phyloP scores from a whole-genome alignment of 140 eudicot species.

The Oenanthe javanica region DNA sequence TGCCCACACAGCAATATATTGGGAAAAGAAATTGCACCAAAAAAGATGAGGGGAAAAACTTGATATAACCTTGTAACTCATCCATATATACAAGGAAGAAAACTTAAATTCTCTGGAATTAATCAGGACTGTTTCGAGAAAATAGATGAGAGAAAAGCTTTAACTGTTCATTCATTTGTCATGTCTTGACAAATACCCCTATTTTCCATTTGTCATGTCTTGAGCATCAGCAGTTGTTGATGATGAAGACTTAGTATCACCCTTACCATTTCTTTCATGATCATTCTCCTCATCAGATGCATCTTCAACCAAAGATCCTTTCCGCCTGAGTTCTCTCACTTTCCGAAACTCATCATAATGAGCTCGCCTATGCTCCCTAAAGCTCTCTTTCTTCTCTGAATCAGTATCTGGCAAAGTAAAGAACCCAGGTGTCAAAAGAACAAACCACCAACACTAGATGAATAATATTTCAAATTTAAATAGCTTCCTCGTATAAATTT shows the following conservation, averaged over 20 bases:
- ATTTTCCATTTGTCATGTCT: neutral
- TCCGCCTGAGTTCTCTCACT: slow-evolving; percentile 59
- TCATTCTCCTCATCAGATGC: slow-evolving; percentile 28
- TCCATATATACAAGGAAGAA: neutral
- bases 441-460: neutral
- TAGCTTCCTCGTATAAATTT: neutral
- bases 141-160: neutral
- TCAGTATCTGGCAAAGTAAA: slow-evolving; percentile 26
- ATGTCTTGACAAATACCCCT: neutral
- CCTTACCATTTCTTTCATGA: slow-evolving; percentile 15
- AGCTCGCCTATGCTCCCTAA: slow-evolving; percentile 67
- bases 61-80: neutral
- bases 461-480: neutral
- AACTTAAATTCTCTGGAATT: neutral
- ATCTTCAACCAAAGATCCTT: slow-evolving; percentile 41
- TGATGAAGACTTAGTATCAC: slow-evolving; percentile 19
- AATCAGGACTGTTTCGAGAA: neutral
- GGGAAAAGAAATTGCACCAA: neutral
- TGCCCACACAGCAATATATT: neutral
- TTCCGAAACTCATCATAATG: slow-evolving; percentile 77
- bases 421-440: neutral
- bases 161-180: neutral
- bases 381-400: slow-evolving; percentile 43
- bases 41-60: neutral
- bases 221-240: neutral